These are phyloP conservation scores for Ceratocystiopsis sp. DNA, from an alignment of 2,329 filamentous ascomycete genomes.

Conservation along the genomic window DNA sequence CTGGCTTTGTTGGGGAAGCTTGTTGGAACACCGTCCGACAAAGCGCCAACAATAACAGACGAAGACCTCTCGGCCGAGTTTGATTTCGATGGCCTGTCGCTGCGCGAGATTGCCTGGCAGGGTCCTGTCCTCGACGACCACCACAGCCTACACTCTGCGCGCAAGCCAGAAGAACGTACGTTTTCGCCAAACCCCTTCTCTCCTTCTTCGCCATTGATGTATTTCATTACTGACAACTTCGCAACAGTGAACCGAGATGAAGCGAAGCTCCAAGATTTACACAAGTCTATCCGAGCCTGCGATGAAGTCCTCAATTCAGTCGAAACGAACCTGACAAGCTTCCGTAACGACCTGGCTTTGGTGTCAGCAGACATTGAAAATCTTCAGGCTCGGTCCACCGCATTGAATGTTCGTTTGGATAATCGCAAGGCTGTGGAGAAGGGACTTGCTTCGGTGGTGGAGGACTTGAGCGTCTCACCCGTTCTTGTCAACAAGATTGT, in stretches of 20 bases:
- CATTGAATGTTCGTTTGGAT: slow-evolving; percentile 68
- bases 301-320: slow-evolving; percentile 89
- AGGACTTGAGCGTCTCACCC: slow-evolving; percentile 81
- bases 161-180: slow-evolving; percentile 59
- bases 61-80: slow-evolving; percentile 48
- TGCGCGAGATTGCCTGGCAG: slow-evolving; percentile 49
- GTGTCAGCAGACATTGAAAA: slow-evolving; percentile 94
- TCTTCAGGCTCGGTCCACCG: slow-evolving; percentile 69
- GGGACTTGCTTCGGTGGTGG: slow-evolving; percentile 70
- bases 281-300: slow-evolving; percentile 75
- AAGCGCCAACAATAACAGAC: slow-evolving; percentile 18
- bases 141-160: slow-evolving; percentile 27
- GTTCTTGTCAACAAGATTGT: slow-evolving; percentile 68
- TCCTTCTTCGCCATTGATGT: background rate
- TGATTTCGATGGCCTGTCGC: slow-evolving; percentile 61
- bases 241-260: slow-evolving; percentile 54
- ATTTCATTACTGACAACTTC: background rate
- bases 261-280: slow-evolving; percentile 75
- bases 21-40: slow-evolving; percentile 16
- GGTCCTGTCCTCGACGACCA: slow-evolving; percentile 12
- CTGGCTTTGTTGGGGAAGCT: slow-evolving; percentile 48
- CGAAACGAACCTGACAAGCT: slow-evolving; percentile 79
- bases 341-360: slow-evolving; percentile 78
- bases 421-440: slow-evolving; percentile 85
- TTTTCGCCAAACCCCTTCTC: background rate